Evolutionary conservation across 2,329 filamentous ascomycete genomes (phyloP).

Genomic region (Plectosphaerella cucumerina): DNA sequence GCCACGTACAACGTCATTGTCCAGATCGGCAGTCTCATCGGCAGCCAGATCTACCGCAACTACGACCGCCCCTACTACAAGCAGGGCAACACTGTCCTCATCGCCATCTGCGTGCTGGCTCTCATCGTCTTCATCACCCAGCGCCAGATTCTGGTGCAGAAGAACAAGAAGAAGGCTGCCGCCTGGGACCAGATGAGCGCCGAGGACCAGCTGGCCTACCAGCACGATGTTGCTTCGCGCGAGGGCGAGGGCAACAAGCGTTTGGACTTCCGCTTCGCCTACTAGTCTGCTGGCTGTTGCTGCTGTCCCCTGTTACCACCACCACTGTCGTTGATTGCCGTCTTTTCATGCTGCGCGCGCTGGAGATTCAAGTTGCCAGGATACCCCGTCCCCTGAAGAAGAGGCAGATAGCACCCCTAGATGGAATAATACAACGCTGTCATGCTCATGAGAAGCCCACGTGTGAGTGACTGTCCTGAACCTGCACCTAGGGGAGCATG

Average conservation of each 20-base stretch:
- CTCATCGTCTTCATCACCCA: conserved; percentile 46
- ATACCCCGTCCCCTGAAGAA: too few relatives aligned
- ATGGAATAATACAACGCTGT: too few relatives aligned
- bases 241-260: conserved; percentile 45
- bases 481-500: too few relatives aligned
- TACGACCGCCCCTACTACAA: conserved; percentile 54
- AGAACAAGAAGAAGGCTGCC: conserved; percentile 45
- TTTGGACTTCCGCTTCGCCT: conserved; percentile 47
- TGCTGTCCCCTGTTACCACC: not conserved
- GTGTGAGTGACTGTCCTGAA: too few relatives aligned
- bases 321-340: too few relatives aligned
- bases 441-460: too few relatives aligned
- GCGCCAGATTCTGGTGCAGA: conserved; percentile 34
- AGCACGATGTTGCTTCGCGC: conserved; percentile 35
- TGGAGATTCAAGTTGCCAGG: too few relatives aligned
- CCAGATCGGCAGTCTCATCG: conserved; percentile 37
- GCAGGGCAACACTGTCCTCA: conserved; percentile 52
- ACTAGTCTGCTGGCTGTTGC: conserved; percentile 20
- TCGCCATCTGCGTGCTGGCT: conserved; percentile 45
- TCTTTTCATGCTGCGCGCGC: too few relatives aligned
- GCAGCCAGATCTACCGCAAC: conserved; percentile 43
- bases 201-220: conserved; percentile 40
- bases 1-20: conserved; percentile 45
- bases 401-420: too few relatives aligned
- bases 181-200: conserved; percentile 40